These are phyloP conservation scores for Plectosphaerella plurivora DNA, from an alignment of 2,329 filamentous ascomycete genomes.

Conservation along the genomic window DNA sequence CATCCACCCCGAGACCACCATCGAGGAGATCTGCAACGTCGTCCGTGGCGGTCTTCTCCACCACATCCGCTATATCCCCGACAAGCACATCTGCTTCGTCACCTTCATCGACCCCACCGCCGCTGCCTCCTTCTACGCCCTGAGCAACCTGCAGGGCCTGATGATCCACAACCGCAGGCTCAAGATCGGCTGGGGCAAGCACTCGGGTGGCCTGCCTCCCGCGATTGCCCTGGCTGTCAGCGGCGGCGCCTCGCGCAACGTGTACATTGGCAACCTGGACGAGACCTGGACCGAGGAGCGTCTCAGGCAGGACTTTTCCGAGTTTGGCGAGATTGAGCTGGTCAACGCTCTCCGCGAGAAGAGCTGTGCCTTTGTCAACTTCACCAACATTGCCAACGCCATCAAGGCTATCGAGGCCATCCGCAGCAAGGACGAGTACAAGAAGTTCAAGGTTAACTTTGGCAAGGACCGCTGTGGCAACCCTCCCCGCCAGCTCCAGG, in stretches of 20 bases:
- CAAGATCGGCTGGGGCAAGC: constrained; percentile 99
- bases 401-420: constrained; percentile 99
- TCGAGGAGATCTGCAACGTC: constrained; percentile 99
- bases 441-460: constrained; percentile 99
- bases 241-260: constrained; percentile 94
- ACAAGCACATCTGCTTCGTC: constrained; percentile 99
- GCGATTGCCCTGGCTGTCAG: constrained; percentile 95
- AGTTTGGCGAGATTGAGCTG: constrained; percentile 96
- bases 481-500: constrained; percentile 80
- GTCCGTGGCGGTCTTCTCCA: constrained; percentile 92
- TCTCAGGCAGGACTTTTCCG: constrained; percentile 91
- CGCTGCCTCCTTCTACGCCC: constrained; percentile 93
- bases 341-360: constrained; percentile 97
- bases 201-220: constrained; percentile 91
- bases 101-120: constrained; percentile 99
- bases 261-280: constrained; percentile 96
- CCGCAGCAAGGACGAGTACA: constrained; percentile 92
- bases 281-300: constrained; percentile 97
- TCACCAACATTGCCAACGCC: constrained; percentile 98
- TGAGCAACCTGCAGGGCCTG: constrained; percentile 94
- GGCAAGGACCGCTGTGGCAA: constrained; percentile 98
- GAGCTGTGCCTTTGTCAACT: constrained; percentile 99
- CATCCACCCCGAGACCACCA: constrained; percentile 97
- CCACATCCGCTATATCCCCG: constrained; percentile 97
- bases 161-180: constrained; percentile 99